Evolutionary conservation across 1,139 yeast species (phyloP), one percentile per base, ranked within the genome.

Genomic region (Zygotorulaspora mrakii): DNA sequence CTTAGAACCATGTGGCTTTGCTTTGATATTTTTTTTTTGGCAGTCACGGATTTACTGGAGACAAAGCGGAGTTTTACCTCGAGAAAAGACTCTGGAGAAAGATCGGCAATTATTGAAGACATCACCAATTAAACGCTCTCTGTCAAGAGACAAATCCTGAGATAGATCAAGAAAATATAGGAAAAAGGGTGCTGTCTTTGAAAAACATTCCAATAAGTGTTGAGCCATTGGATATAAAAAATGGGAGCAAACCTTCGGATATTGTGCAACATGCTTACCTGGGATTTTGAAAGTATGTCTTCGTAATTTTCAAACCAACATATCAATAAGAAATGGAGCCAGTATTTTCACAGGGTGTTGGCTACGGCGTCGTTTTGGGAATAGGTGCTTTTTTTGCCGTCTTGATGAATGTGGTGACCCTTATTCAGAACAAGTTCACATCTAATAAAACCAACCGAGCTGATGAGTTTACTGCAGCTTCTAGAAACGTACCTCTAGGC

Each of bases 381-480:
- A 55, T 67, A 2, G 69, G 70, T 11, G 57, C 62, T 11, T 63
- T 35, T 17, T 65, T 65, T 41, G 68, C 69, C 2, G 46, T 57
- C 20, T 45, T 66, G 27, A 62, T 67, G 66, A 60, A 62, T 34
- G 34, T 46, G 10, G 54, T 67, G 34, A 64, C 70, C 1, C 54
- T 48, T 41, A 36, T 67, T 6, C 67, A 63, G 39, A 64, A 64
- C 45, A 61, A 52, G 37, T 64, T 49, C 43, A 57, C 65, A 29
- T 49, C 40, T 14, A 49, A 48, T 31, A 59, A 62, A 26, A 55
- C 67, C 4, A 53, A 54, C 27, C 55, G 55, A 31, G 61, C 64
- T 4, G 71, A 67, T 43, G 69, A 66, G 47, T 67, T 67, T 49
- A 63, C 65, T 4, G 60, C 70, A 2, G 67, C 70, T n/a, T 54